Evolutionary conservation across 768 basidiomycete genomes (phyloP).

Genomic region (Crepidotus variabilis): DNA sequence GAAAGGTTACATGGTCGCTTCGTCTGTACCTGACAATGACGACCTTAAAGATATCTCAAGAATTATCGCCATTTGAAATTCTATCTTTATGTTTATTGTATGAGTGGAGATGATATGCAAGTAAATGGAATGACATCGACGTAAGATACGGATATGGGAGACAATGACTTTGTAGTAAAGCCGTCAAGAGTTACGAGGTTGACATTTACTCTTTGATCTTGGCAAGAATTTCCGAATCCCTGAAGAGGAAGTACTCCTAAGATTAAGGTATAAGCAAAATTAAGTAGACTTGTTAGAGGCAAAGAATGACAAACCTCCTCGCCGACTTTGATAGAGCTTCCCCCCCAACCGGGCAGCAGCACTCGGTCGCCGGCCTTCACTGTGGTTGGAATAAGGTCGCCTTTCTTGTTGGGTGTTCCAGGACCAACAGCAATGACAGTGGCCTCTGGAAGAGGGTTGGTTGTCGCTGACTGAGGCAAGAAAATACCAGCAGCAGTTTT

Average conservation of each 20-base stretch:
- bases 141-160: neutral
- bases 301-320: constrained; percentile 76
- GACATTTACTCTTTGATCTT: constrained; percentile 83
- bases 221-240: constrained; percentile 91
- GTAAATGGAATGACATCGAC: neutral
- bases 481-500: constrained; percentile 98
- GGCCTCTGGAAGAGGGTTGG: constrained; percentile 88
- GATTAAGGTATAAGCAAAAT: constrained; percentile 7
- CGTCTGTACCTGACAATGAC: no score
- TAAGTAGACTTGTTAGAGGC: neutral
- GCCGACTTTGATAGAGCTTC: constrained; percentile 92
- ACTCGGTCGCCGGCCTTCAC: constrained; percentile 93
- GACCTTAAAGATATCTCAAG: no score
- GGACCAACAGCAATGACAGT: constrained; percentile 96
- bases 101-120: constrained; percentile 1
- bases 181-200: neutral
- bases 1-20: no score
- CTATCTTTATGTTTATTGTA: neutral
- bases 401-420: constrained; percentile 88
- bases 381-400: constrained; percentile 62
- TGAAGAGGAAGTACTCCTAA: constrained; percentile 94
- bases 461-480: constrained; percentile 88
- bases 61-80: neutral
- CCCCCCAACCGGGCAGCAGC: constrained; percentile 94
- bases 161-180: neutral